Percentiles rank a stretch among this genome's conserved stretches.
Evolutionary conservation across 2,329 filamentous ascomycete species (phyloP).

Genomic region (Teratosphaeria destructans): DNA sequence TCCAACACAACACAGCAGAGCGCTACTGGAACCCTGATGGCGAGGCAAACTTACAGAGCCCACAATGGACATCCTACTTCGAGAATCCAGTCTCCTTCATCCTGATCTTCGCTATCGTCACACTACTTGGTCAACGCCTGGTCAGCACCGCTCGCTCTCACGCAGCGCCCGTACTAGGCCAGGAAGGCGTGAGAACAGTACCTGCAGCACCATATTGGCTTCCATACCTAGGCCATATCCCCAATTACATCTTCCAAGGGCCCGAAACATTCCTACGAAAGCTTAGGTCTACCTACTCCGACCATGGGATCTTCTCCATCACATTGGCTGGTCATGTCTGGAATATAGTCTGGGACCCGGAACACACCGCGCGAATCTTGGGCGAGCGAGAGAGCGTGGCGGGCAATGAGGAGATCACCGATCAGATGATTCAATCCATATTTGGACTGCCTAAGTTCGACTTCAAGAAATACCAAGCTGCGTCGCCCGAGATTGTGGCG

Average conservation of each 20-base stretch:
- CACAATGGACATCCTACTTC: conserved; percentile 1
- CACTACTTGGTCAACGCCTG: conserved; percentile 12
- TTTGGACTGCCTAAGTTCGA: conserved; percentile 32
- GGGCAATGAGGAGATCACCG: conserved; percentile 17
- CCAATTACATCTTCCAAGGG: conserved; percentile 36
- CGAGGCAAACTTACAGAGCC: background rate
- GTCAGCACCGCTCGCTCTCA: conserved; percentile 6
- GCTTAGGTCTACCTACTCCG: conserved; percentile 29
- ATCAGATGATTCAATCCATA: conserved; percentile 23
- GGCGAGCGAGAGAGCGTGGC: conserved; percentile 25
- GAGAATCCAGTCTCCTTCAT: conserved; percentile 1
- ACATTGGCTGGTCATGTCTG: conserved; percentile 41
- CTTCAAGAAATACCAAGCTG: conserved; percentile 27
- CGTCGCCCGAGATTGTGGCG: conserved; percentile 24
- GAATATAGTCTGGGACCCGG: conserved; percentile 40
- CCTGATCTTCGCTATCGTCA: conserved; percentile 4
- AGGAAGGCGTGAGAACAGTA: conserved; percentile 15
- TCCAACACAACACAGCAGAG: background rate
- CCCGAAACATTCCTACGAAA: conserved; percentile 35
- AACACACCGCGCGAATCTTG: conserved; percentile 34
- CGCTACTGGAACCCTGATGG: conserved; percentile 1
- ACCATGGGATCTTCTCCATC: conserved; percentile 36
- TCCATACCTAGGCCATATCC: conserved; percentile 46
- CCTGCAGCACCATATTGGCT: conserved; percentile 47
- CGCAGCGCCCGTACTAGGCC: background rate